These are phyloP conservation scores for Neofusicoccum cordaticola DNA, from an alignment of 2,329 filamentous ascomycete genomes.

Conservation along the genomic window DNA sequence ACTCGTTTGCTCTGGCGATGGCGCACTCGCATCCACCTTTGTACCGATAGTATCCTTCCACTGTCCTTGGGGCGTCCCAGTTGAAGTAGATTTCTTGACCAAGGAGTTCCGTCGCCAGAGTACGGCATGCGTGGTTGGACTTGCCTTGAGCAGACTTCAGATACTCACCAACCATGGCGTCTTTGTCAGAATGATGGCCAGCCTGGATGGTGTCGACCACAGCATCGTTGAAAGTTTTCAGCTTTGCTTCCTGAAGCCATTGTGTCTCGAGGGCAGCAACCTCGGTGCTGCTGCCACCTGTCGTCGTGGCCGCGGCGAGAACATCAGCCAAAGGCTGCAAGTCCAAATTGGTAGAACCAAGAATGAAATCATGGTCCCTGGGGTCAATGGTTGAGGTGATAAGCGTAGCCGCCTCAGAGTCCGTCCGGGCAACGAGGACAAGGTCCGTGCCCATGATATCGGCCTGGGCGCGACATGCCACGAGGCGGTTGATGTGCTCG, in stretches of 20 bases:
- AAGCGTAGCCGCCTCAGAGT: conserved; percentile 88
- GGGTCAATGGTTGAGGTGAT: conserved; percentile 89
- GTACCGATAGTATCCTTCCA: conserved; percentile 93
- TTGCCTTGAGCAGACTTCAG: background rate
- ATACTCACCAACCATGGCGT: background rate
- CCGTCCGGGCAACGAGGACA: conserved; percentile 79
- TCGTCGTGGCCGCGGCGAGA: background rate
- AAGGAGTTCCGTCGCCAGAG: conserved; percentile 47
- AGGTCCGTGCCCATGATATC: conserved; percentile 65
- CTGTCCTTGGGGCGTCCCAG: conserved; percentile 86
- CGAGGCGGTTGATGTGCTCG: conserved; percentile 39
- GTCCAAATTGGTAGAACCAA: conserved; percentile 67
- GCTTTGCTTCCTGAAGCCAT: conserved; percentile 27
- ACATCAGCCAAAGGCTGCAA: background rate
- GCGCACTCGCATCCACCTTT: conserved; percentile 88
- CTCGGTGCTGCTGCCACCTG: conserved; percentile 16
- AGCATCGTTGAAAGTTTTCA: conserved; percentile 13
- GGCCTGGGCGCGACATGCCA: conserved; percentile 38
- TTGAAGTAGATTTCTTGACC: conserved; percentile 85
- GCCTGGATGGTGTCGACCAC: background rate
- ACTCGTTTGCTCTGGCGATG: conserved; percentile 84
- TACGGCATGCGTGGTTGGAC: background rate
- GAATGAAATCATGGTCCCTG: conserved; percentile 83
- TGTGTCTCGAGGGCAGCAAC: conserved; percentile 35
- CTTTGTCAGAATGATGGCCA: background rate